A percentile compares a stretch with the other conserved stretches of the same genome.
Evolutionary conservation across 2,329 filamentous ascomycete species (phyloP).

Genomic region (Achaetomium macrosporum): DNA sequence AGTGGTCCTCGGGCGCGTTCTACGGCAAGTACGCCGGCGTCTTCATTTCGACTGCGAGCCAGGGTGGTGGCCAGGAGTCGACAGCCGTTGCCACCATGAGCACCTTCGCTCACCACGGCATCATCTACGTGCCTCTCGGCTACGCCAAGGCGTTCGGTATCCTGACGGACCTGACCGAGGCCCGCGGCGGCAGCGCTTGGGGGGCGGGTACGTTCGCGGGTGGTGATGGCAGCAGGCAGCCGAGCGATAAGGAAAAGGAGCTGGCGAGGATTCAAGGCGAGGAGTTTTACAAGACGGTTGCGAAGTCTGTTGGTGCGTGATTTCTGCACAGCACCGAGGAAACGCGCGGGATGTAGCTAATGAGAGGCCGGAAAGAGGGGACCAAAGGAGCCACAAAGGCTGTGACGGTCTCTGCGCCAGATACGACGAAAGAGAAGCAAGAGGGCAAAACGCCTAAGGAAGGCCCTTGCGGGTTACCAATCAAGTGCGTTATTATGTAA

Average conservation of each 20-base stretch:
- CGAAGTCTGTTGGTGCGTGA: slow-evolving; percentile 66
- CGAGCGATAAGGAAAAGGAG: slow-evolving; percentile 66
- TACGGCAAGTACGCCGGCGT: slow-evolving; percentile 86
- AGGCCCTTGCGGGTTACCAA: slow-evolving; percentile 10
- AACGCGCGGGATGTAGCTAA: slow-evolving; percentile 19
- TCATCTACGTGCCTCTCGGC: slow-evolving; percentile 93
- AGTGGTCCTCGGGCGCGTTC: slow-evolving; percentile 73
- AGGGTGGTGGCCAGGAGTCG: slow-evolving; percentile 87
- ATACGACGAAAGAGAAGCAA: neutral
- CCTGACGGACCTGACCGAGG: slow-evolving; percentile 66
- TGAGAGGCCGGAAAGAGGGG: slow-evolving; percentile 10
- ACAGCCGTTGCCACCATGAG: slow-evolving; percentile 77
- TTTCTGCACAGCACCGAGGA: neutral
- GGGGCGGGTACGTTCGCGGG: slow-evolving; percentile 85
- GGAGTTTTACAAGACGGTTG: slow-evolving; percentile 70
- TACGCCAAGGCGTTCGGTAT: slow-evolving; percentile 73
- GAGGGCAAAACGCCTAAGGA: neutral
- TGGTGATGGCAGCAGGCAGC: slow-evolving; percentile 78
- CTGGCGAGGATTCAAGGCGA: slow-evolving; percentile 79
- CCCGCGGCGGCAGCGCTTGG: slow-evolving; percentile 86
- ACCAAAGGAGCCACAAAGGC: neutral
- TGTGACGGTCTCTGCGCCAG: neutral
- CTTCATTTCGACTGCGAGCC: slow-evolving; percentile 81
- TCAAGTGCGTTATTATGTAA: slow-evolving; percentile 10
- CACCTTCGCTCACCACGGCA: slow-evolving; percentile 86